Evolutionary conservation across 495 filamentous ascomycete species (phyloP).

Genomic region (Xylaria flabelliformis): DNA sequence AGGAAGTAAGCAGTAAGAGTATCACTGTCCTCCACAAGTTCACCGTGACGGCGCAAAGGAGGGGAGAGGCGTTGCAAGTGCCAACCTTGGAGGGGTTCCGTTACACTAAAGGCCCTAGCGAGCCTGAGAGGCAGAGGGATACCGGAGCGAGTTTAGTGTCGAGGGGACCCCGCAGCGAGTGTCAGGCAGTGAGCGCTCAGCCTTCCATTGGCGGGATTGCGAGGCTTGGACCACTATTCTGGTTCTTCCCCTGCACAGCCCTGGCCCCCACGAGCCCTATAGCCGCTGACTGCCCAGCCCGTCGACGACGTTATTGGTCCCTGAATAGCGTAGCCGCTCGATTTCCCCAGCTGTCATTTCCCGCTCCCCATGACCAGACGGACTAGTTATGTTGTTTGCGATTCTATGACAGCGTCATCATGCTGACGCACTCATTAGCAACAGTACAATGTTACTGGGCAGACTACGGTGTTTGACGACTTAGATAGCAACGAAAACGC

Average conservation of each 20-base stretch:
- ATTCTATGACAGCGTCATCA: neutral
- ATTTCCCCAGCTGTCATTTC: slow-evolving; percentile 16
- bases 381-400: neutral
- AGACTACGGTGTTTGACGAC: neutral
- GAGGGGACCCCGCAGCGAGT: slow-evolving; percentile 18
- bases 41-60: slow-evolving; percentile 7
- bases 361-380: slow-evolving; percentile 9
- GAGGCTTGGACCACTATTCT: slow-evolving; percentile 31
- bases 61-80: neutral
- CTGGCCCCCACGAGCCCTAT: slow-evolving; percentile 34
- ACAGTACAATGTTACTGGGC: neutral
- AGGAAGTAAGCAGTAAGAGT: slow-evolving; percentile 3
- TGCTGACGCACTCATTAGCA: neutral
- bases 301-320: slow-evolving; percentile 29
- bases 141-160: neutral
- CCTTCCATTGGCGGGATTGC: slow-evolving; percentile 31
- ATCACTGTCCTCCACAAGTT: neutral
- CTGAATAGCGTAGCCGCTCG: slow-evolving; percentile 12
- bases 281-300: slow-evolving; percentile 31
- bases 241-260: slow-evolving; percentile 29
- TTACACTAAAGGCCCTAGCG: neutral
- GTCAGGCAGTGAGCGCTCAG: slow-evolving; percentile 10
- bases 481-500: neutral
- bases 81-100: slow-evolving; percentile 12
- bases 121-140: neutral